Evolutionary conservation across 192 early-diverging fungal genomes (phyloP).

Genomic region (Ramicandelaber brevisporus): DNA sequence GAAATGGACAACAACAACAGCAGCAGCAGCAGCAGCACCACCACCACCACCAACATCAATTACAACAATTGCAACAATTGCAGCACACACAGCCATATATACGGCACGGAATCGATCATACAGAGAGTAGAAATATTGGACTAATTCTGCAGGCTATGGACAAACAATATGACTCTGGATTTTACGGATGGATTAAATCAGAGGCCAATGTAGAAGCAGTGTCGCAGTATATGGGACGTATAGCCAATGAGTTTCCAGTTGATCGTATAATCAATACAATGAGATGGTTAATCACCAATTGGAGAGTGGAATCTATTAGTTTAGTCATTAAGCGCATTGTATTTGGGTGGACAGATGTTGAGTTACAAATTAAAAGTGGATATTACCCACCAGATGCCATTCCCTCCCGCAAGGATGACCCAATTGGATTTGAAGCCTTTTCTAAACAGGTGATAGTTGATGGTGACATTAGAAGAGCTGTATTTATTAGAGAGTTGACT

Average conservation of each 20-base stretch:
- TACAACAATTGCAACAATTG: too few species aligned
- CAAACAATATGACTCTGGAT: slow-evolving; percentile 44
- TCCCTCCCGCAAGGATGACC: slow-evolving; percentile 11
- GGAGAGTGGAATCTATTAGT: slow-evolving; percentile 42
- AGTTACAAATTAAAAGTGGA: background rate
- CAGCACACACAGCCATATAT: too few species aligned
- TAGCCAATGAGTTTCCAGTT: slow-evolving; percentile 45
- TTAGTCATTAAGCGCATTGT: slow-evolving; percentile 41
- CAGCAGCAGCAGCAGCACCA: too few species aligned
- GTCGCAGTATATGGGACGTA: slow-evolving; percentile 38
- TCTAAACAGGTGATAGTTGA: slow-evolving; percentile 6
- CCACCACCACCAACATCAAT: too few species aligned
- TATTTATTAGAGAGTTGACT: slow-evolving; percentile 20
- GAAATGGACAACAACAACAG: too few species aligned
- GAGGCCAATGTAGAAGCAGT: slow-evolving; percentile 51
- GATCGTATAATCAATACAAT: slow-evolving; percentile 48
- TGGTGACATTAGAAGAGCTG: slow-evolving; percentile 16
- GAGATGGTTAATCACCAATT: slow-evolving; percentile 44
- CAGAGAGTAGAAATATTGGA: too few species aligned
- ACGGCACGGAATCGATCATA: too few species aligned
- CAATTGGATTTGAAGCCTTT: slow-evolving; percentile 5
- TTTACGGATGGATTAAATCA: slow-evolving; percentile 45
- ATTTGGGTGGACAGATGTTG: slow-evolving; percentile 26
- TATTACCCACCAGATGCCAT: slow-evolving; percentile 2
- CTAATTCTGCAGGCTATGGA: too few species aligned